Evolutionary conservation across 2,329 filamentous ascomycete genomes (phyloP), one percentile per base, ranked within the genome.

Genomic region (Blumeria graminis): DNA sequence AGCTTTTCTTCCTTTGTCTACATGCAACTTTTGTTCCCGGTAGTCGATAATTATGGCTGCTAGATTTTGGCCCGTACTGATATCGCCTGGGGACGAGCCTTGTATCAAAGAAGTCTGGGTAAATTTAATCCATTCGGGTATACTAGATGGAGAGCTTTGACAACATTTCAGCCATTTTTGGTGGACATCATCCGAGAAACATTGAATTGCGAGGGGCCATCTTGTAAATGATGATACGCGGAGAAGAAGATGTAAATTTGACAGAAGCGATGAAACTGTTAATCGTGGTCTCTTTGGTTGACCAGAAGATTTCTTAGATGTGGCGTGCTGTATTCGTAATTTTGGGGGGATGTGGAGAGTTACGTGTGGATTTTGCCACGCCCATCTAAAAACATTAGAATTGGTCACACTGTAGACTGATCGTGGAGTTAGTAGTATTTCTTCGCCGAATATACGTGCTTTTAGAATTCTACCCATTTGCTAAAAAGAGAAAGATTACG

Each of bases 151-250:
- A n/a, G 59, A 57, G 70, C 71, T 10, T 66, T 62, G 22, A 73
- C 73, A 74, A 72, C 76, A 81, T 53, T 68, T 72, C 16, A 73
- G 66, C 90, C 90, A 96, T 1, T 76, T 73, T 18, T 70, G 69
- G 62, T 84, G 76, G 0, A 86, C 81, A 58, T 90, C 84, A 3
- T 72, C 69, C 1, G 74, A 73, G 62, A 94, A 90, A 68, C 96
- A 90, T 28, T 84, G 81, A 51, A 95, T 66, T 56, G 77, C 77
- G 56, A 98, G 71, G 18, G 90, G 90, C 90, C 88, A 94, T 50
- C 80, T 73, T 14, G 73, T 71, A 66, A 96, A 96, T 67, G 86
- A 92, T 1, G 78, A 76, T 1, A 88, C 84, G 0, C 83, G 76
- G 1, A 94, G 74, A 0, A 98, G 73, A 2, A 92, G 72, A 66